A percentile compares a stretch with the other conserved stretches of the same genome.
Evolutionary conservation across 148 eudicot genomes (phyloP).

Genomic region (Chenopodium suecicum): DNA sequence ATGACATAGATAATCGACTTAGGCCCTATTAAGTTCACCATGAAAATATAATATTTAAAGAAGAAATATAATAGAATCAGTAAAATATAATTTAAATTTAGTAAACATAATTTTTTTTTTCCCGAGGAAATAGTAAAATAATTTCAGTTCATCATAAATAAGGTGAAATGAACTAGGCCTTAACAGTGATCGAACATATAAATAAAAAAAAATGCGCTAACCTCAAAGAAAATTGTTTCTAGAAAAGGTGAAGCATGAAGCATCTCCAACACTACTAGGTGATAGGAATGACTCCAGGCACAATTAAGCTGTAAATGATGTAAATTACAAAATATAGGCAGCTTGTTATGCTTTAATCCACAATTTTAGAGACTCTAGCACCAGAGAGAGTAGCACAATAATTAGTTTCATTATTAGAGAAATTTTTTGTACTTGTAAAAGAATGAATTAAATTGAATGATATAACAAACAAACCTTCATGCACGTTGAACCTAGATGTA

Average conservation of each 20-base stretch:
- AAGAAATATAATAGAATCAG: too few relatives aligned
- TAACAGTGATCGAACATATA: too few relatives aligned
- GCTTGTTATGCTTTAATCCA: not conserved
- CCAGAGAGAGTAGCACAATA: not conserved
- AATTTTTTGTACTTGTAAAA: not conserved
- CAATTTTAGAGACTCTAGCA: not conserved
- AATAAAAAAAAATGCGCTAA: not conserved
- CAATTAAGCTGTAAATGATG: not conserved
- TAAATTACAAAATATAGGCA: not conserved
- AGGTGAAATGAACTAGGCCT: too few relatives aligned
- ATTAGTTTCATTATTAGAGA: not conserved
- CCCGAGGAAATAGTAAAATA: too few relatives aligned
- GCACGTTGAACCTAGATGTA: not conserved
- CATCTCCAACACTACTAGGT: not conserved
- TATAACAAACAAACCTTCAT: not conserved
- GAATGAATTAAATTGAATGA: not conserved
- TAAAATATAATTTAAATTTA: too few relatives aligned
- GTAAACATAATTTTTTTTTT: too few relatives aligned
- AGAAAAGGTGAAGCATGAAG: not conserved
- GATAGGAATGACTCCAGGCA: too few relatives aligned
- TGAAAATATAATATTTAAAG: too few relatives aligned
- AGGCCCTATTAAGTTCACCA: too few relatives aligned
- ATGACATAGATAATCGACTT: too few relatives aligned
- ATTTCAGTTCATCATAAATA: too few relatives aligned
- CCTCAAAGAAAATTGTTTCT: not conserved